Base-by-base conservation (phyloP, 371 early-diverging fungal species). In the Apophysomyces ossiformis region DNA sequence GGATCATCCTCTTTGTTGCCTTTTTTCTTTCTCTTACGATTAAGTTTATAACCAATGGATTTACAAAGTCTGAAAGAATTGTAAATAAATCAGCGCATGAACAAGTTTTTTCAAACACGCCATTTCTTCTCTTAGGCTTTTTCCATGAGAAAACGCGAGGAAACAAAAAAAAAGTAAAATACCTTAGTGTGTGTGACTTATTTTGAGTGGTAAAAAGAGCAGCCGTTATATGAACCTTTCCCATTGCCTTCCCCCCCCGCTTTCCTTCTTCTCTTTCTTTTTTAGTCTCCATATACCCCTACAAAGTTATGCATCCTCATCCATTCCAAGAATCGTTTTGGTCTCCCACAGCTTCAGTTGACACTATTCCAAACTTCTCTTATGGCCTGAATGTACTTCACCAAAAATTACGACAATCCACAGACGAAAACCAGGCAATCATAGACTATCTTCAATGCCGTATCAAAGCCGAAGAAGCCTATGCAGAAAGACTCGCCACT, bases 341-440 rank as follows among this genome's bases (percentile, higher is more conserved):
- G 81, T 70, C 80, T 21, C 81, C 81, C 15, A 75, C 67, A 13
- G 68, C 76, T 0, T 46, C 76, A 1, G 54, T 67, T 7, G 72
- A 70, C 46, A 9, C 58, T 0, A 56, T 66, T 35, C 75, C 77
- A 3, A 68, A 76, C 41, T 80, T 77, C 46, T 56, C 58, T 12
- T 43, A 63, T 44, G 91, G 91, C 3, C 72, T 89, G 18, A 77
- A 86, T 64, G 76, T 86, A 6, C 85, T 92, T 44, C 88, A 90
- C 77, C 73, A 77, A 50, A 89, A 89, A 69, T 71, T 91, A 8
- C 78, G 81, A 59, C 92, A 92, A 61, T 89, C 89, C 1, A 71
- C 76, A 7, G 71, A 78, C 16, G 92, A 92, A 62, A 86, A 88
- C 73, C 82, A 87, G 58, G 89, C 85, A 66, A 86, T 92, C 47